Evolutionary conservation across 495 filamentous ascomycete genomes (phyloP).

Genomic region (Hypomontagnella monticulosa): DNA sequence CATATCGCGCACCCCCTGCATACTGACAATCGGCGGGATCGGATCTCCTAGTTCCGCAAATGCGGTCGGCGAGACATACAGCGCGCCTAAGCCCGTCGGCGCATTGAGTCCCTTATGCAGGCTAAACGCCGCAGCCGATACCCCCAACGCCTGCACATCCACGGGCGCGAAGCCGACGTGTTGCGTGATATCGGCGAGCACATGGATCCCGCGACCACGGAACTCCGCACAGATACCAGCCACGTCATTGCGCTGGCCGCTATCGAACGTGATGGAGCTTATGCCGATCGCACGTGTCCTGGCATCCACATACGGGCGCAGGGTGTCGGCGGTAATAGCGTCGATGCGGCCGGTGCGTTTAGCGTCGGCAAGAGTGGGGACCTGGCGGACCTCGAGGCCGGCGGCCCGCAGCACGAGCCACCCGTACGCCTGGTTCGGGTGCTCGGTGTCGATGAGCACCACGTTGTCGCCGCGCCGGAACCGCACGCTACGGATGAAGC

Average conservation of each 20-base stretch:
- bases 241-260: conserved; percentile 35
- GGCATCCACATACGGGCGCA: conserved; percentile 31
- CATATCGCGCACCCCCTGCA: conserved; percentile 19
- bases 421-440: conserved; percentile 32
- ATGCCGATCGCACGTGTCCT: conserved; percentile 35
- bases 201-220: conserved; percentile 29
- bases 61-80: conserved; percentile 31
- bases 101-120: conserved; percentile 40
- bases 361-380: conserved; percentile 24
- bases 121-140: conserved; percentile 38
- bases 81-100: conserved; percentile 36
- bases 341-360: conserved; percentile 6
- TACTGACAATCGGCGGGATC: conserved; percentile 35
- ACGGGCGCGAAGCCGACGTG: conserved; percentile 35
- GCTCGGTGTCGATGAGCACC: conserved; percentile 35
- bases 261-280: conserved; percentile 34
- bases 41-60: conserved; percentile 21
- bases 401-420: conserved; percentile 27
- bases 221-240: conserved; percentile 28
- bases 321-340: conserved; percentile 19
- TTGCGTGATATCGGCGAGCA: conserved; percentile 35
- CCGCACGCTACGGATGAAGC: conserved; percentile 23
- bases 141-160: conserved; percentile 30
- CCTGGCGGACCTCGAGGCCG: conserved; percentile 34
- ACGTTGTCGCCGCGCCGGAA: conserved; percentile 36